Evolutionary conservation across 2,329 filamentous ascomycete genomes (phyloP).

Genomic region (Periconia digitata): DNA sequence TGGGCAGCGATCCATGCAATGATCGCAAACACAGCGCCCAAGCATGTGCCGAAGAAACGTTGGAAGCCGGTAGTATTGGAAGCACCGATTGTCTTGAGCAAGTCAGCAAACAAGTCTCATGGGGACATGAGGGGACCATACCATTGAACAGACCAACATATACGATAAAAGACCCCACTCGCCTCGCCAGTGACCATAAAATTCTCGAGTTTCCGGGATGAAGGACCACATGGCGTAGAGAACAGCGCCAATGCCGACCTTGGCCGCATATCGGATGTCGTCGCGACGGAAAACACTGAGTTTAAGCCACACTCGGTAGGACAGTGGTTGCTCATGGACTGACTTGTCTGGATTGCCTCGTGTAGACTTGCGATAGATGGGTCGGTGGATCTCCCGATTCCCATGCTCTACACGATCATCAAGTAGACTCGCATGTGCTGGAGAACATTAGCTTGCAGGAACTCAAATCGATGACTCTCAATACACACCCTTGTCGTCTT

Average conservation of each 20-base stretch:
- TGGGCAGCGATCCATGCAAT: constrained; percentile 75
- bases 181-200: constrained; percentile 85
- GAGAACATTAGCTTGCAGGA: constrained; percentile 9
- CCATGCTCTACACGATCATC: constrained; percentile 31
- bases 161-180: constrained; percentile 97
- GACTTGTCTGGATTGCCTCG: constrained; percentile 31
- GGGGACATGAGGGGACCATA: constrained; percentile 9
- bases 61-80: constrained; percentile 90
- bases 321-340: constrained; percentile 34
- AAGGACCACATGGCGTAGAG: constrained; percentile 90
- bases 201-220: constrained; percentile 72
- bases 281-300: constrained; percentile 62
- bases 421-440: constrained; percentile 26
- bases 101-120: background rate
- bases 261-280: constrained; percentile 79
- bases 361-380: constrained; percentile 32
- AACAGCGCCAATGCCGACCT: constrained; percentile 87
- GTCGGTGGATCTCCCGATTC: constrained; percentile 40
- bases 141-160: constrained; percentile 96
- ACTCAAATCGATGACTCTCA: background rate
- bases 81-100: constrained; percentile 76
- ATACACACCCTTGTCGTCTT: constrained; percentile 24
- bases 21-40: constrained; percentile 76
- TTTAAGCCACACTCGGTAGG: constrained; percentile 57
- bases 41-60: constrained; percentile 81